Evolutionary conservation across 2,329 filamentous ascomycete species (phyloP).

Genomic region (Colletotrichum limetticola): DNA sequence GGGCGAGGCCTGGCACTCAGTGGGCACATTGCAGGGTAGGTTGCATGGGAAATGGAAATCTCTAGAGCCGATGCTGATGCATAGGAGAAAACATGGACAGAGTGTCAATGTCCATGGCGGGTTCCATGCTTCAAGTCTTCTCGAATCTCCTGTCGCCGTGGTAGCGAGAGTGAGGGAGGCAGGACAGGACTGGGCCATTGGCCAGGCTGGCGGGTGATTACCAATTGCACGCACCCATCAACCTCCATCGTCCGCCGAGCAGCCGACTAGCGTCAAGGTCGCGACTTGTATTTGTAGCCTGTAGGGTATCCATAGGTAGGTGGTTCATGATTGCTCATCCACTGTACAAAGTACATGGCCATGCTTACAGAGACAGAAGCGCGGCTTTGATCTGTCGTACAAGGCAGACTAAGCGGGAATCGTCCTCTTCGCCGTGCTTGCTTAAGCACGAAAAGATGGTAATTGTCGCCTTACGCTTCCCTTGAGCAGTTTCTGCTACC

Average conservation of each 20-base stretch:
- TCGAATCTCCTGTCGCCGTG: slow-evolving; percentile 27
- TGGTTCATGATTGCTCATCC: neutral
- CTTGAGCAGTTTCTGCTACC: neutral
- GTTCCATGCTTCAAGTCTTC: neutral
- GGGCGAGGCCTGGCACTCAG: neutral
- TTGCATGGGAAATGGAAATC: slow-evolving; percentile 14
- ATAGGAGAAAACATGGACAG: slow-evolving; percentile 6
- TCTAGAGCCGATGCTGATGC: slow-evolving; percentile 13
- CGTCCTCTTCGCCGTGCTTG: neutral
- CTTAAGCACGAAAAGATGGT: neutral
- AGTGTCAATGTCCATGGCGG: neutral
- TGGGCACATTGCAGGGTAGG: neutral
- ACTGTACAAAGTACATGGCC: neutral
- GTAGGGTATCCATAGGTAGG: too few species aligned
- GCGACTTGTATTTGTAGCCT: neutral
- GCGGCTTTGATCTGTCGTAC: neutral
- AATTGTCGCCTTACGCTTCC: neutral
- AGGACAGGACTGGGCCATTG: neutral
- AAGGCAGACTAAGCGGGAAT: neutral
- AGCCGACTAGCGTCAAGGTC: slow-evolving; percentile 3
- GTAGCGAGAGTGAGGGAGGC: slow-evolving; percentile 25
- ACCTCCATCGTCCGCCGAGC: slow-evolving; percentile 1
- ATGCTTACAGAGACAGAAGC: neutral
- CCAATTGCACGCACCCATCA: slow-evolving; percentile 23
- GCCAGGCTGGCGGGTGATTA: slow-evolving; percentile 18